Evolutionary conservation across 1,139 yeast genomes (phyloP), one percentile per base, ranked within the genome.

Genomic region (Saccharomyces hybrid): DNA sequence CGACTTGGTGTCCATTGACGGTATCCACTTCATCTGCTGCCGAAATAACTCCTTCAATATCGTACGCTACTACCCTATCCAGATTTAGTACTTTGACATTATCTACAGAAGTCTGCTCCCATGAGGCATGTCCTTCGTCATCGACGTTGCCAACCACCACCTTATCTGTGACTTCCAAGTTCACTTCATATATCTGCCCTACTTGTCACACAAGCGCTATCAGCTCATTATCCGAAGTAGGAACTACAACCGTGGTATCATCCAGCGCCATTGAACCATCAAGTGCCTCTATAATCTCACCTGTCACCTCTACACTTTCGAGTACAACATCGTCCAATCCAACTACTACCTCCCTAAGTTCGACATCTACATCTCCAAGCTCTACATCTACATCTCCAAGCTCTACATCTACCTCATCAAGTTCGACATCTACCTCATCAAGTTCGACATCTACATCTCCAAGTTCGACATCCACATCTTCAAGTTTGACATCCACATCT

Each of bases 41-140:
- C 11, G 25, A 13, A 5, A 23, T 6, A 16, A 9, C 26, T 11
- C 26, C 44, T 38, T 38, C 44, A 16, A 20, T 38, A 14, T 38
- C 25, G 11, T 38, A 38, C 11, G 44, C 44, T 9, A 11, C 44
- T 4, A 38, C 44, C 11, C 20, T 38, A 38, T 38, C 44, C n/a
- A 20, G 13, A 5, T 38, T 38, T 20, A 38, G 44, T 38, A 38
- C 44, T 4, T 38, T 38, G 25, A 38, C 44, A 13, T 11, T 38
- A 56, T 91, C 98, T 48, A 91, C 98, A 2, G 96, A 87, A 28
- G 90, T 81, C 74, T 91, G 98, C 69, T 88, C 96, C 64, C 91
- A 80, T 11, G 96, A 86, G 68, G 86, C 95, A 62, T 90, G 87
- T 65, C 90, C 78, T 52, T 89, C 95, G 54, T 91, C 93, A 67